Evolutionary conservation across 78 protist genomes (phyloP), one percentile per base, ranked within the genome.

Genomic region (Bigelowiella natans): DNA sequence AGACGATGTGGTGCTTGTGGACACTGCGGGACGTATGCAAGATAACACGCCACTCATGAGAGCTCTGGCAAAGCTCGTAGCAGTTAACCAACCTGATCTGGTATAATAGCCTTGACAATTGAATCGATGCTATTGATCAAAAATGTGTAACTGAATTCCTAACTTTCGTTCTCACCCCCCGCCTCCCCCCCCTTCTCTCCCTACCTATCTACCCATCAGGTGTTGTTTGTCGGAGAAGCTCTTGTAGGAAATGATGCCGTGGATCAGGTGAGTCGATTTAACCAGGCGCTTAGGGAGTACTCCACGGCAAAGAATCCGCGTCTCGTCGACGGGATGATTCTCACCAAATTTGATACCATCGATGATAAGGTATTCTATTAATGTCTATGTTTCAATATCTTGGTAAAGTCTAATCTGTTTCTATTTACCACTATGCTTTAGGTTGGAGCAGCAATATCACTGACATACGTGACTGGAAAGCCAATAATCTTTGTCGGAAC

Each of bases 151-250:
- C 82, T 51, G 18, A 28, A 11, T 18, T 28, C 18, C 82, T 11
- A 51, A 28, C 82, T 51, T 28, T 51, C 82, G 11, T 28, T 51
- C 82, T 51, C 11, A 28, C 82, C 18, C 11, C 18, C 82, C 18
- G 18, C 18, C 82, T 51, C 11, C 18, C 82, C 18, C 11, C 18
- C 82, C 18, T 28, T 51, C 82, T 51, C 11, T 51, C 82, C 18
- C 82, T 51, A 51, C 18, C 82, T 51, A 51, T 51, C 82, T 51
- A 51, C 18, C 82, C 18, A 51, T 51, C 82, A 51, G 73, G 98
- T 98, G 28, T 90, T 98, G n/a, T 98, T 99, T 34, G 99, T 99
- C 0, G 99, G 99, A 0, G 99, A 99, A 87, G 99, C 99, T 0
- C 95, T 99, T 0, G 99, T 97, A 0, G 99, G 99, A 30, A 98